phyloP scores from a whole-genome alignment of 2,329 filamentous ascomycete species.

The Apiospora saccharicola region DNA sequence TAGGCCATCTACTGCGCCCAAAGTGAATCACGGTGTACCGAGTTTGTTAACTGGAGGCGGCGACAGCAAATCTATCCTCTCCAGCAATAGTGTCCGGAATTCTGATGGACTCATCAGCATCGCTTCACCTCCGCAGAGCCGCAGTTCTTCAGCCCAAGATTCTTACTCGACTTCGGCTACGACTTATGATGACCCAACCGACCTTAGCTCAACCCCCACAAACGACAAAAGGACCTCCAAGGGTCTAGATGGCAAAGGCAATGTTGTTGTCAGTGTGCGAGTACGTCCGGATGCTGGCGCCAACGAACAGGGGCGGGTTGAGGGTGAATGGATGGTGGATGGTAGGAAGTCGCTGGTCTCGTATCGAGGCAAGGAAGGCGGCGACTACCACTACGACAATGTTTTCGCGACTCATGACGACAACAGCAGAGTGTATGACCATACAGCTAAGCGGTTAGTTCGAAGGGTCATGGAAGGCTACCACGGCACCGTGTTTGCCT shows the following conservation, averaged over 20 bases:
- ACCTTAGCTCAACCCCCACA: conserved; percentile 51
- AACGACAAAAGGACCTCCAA: conserved; percentile 60
- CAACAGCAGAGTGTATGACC: conserved; percentile 94
- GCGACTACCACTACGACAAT: conserved; percentile 95
- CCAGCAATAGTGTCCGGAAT: conserved; percentile 66
- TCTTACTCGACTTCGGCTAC: conserved; percentile 92
- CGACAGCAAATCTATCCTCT: conserved; percentile 76
- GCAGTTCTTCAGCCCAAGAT: conserved; percentile 90
- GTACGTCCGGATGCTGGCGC: conserved; percentile 82
- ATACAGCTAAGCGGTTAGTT: conserved; percentile 90
- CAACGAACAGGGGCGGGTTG: conserved; percentile 65
- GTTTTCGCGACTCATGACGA: conserved; percentile 95
- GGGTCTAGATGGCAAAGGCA: conserved; percentile 79
- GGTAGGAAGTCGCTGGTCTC: conserved; percentile 81
- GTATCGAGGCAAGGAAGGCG: conserved; percentile 87
- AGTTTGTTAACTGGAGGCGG: conserved; percentile 82
- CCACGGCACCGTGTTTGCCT: conserved; percentile 97
- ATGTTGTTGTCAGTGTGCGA: conserved; percentile 93
- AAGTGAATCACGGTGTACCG: conserved; percentile 64
- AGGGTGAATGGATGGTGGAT: conserved; percentile 93
- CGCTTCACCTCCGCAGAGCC: conserved; percentile 84
- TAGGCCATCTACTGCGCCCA: conserved; percentile 62
- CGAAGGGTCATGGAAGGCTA: conserved; percentile 99
- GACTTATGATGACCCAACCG: conserved; percentile 81
- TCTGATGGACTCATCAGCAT: conserved; percentile 80